Conservation (phyloP, 2,329 filamentous ascomycete genomes). For the Pyricularia sp. region DNA sequence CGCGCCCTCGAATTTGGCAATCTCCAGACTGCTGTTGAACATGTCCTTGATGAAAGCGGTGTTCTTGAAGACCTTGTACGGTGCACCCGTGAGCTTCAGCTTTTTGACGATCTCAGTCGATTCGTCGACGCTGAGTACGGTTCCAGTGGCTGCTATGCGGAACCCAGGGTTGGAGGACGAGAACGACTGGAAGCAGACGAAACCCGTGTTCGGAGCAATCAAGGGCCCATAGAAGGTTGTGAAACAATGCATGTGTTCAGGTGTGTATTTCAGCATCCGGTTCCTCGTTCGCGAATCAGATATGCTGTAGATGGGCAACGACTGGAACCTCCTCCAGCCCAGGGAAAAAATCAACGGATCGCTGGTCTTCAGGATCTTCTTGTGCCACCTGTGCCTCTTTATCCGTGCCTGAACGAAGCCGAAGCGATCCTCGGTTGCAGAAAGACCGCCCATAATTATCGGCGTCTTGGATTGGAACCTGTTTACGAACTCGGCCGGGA, state of each 20-base stretch:
- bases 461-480: conserved; percentile 77
- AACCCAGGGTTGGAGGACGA: conserved; percentile 80
- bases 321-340: conserved; percentile 93
- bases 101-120: conserved; percentile 98
- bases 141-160: conserved; percentile 88
- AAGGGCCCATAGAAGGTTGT: conserved; percentile 92
- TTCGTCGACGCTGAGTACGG: conserved; percentile 89
- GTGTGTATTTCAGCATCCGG: conserved; percentile 97
- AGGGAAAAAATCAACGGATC: conserved; percentile 95
- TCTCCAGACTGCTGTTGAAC: conserved; percentile 88
- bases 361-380: conserved; percentile 97
- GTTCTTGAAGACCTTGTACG: conserved; percentile 99
- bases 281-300: conserved; percentile 89
- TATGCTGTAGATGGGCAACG: conserved; percentile 86
- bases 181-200: conserved; percentile 87
- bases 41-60: conserved; percentile 98
- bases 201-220: conserved; percentile 90
- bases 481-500: conserved; percentile 82
- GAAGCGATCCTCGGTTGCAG: conserved; percentile 88
- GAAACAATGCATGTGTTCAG: conserved; percentile 99
- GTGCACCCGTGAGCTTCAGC: conserved; percentile 63
- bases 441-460: conserved; percentile 82
- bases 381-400: conserved; percentile 97
- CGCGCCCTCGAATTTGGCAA: conserved; percentile 96
- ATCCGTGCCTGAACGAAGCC: conserved; percentile 93